Percentiles rank a stretch among this genome's conserved stretches.
Conservation (phyloP, 495 filamentous ascomycete species). For the Eremomyces bilateralis region DNA sequence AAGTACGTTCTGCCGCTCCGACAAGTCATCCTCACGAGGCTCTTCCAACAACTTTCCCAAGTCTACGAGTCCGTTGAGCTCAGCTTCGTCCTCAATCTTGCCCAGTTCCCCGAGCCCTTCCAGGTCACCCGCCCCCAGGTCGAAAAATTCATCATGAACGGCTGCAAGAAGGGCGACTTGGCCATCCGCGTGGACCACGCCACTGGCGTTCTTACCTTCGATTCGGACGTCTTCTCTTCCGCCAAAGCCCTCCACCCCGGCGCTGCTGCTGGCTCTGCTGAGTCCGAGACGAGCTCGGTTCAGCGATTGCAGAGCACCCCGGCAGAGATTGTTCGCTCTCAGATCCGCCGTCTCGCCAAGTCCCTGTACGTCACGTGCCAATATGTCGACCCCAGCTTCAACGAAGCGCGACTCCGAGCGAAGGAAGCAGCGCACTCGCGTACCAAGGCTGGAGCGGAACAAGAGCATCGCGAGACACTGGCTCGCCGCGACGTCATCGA, state of each 20-base stretch:
- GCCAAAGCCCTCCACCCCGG: conserved; percentile 80
- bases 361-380: conserved; percentile 79
- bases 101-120: conserved; percentile 92
- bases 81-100: conserved; percentile 77
- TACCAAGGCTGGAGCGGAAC: conserved; percentile 65
- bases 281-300: conserved; percentile 63
- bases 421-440: conserved; percentile 61
- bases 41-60: conserved; percentile 97
- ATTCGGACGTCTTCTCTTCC: conserved; percentile 94
- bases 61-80: conserved; percentile 97
- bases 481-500: conserved; percentile 78
- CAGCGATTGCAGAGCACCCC: conserved; percentile 94
- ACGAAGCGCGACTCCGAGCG: conserved; percentile 51
- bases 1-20: conserved; percentile 88
- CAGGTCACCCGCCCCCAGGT: conserved; percentile 79
- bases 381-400: conserved; percentile 81
- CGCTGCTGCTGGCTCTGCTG: conserved; percentile 69
- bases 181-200: conserved; percentile 92
- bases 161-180: conserved; percentile 97
- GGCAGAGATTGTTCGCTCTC: conserved; percentile 89
- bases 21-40: conserved; percentile 91
- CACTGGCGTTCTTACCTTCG: conserved; percentile 84
- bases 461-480: conserved; percentile 78
- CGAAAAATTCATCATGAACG: conserved; percentile 99
- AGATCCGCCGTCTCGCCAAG: conserved; percentile 78